Evolutionary conservation across 1,139 yeast genomes (phyloP).

Genomic region (Hansenula sp.): DNA sequence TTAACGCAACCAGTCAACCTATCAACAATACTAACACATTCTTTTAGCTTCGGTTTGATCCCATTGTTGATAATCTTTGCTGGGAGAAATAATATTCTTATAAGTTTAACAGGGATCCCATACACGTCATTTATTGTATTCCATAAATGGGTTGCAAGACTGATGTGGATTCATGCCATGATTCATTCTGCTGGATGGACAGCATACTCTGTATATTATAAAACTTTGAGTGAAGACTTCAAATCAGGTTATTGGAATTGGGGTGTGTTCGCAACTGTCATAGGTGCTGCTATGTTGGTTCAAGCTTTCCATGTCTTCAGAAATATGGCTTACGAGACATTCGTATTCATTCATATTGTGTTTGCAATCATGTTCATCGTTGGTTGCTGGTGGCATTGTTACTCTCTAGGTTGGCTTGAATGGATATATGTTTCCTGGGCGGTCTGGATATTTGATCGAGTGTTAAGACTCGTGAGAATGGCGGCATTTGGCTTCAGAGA

Average conservation of each 20-base stretch:
- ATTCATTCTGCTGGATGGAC: constrained; percentile 49
- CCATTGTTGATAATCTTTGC: constrained; percentile 53
- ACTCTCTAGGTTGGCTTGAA: constrained; percentile 38
- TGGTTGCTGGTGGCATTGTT: constrained; percentile 59
- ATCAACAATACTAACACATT: too few species aligned
- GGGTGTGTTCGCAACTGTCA: constrained; percentile 49
- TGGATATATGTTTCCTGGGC: constrained; percentile 51
- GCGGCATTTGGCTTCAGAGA: constrained; percentile 43
- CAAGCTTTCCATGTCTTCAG: constrained; percentile 53
- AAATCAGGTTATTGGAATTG: too few species aligned
- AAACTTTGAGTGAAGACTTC: too few species aligned
- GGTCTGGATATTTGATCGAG: constrained; percentile 62
- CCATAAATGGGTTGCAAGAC: constrained; percentile 66
- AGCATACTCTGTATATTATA: too few species aligned
- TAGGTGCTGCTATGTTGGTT: constrained; percentile 37
- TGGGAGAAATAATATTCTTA: constrained; percentile 63
- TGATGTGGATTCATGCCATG: constrained; percentile 29
- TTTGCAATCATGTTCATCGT: constrained; percentile 53
- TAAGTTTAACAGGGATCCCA: constrained; percentile 64
- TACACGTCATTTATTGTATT: constrained; percentile 55
- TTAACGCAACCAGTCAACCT: too few species aligned
- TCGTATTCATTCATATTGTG: constrained; percentile 53
- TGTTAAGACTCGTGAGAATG: constrained; percentile 46
- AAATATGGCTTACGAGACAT: constrained; percentile 57
- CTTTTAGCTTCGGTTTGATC: constrained; percentile 36